These are phyloP conservation scores for Lodderomyces metapsilosis DNA, from an alignment of 1,139 yeast genomes.

Conservation along the genomic window DNA sequence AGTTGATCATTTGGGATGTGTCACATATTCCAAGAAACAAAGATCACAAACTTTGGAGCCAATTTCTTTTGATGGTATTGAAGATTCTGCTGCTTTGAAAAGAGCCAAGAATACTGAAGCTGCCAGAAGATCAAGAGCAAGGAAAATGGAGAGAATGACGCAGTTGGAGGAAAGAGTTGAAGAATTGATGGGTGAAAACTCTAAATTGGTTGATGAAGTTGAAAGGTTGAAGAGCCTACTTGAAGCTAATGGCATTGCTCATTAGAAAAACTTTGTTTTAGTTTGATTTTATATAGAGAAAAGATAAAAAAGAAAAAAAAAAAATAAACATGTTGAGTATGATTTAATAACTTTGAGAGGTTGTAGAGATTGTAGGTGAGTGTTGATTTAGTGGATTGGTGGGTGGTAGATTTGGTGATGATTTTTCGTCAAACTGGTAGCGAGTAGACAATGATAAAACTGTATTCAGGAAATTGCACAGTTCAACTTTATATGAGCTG, in stretches of 20 bases:
- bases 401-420: too few relatives aligned
- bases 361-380: too few relatives aligned
- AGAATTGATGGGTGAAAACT: conserved; percentile 54
- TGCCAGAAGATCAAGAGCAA: conserved; percentile 91
- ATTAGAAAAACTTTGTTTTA: conserved; percentile 5
- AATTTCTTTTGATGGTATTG: conserved; percentile 47
- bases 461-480: too few relatives aligned
- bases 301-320: conserved; percentile 1
- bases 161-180: conserved; percentile 81
- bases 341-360: too few relatives aligned
- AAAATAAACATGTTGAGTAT: not conserved
- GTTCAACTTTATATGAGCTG: too few relatives aligned
- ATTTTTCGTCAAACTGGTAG: too few relatives aligned
- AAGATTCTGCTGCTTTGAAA: conserved; percentile 70
- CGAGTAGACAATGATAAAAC: too few relatives aligned
- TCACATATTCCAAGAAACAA: conserved; percentile 63
- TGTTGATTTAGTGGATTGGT: too few relatives aligned
- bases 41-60: conserved; percentile 65
- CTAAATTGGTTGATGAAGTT: conserved; percentile 58
- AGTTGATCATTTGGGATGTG: conserved; percentile 62
- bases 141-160: conserved; percentile 84
- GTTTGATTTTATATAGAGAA: not conserved
- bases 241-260: conserved; percentile 21
- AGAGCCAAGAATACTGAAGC: conserved; percentile 97
- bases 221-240: conserved; percentile 52